phyloP scores from a whole-genome alignment of 2,329 filamentous ascomycete genomes.

The Trichoderma lentiforme region DNA sequence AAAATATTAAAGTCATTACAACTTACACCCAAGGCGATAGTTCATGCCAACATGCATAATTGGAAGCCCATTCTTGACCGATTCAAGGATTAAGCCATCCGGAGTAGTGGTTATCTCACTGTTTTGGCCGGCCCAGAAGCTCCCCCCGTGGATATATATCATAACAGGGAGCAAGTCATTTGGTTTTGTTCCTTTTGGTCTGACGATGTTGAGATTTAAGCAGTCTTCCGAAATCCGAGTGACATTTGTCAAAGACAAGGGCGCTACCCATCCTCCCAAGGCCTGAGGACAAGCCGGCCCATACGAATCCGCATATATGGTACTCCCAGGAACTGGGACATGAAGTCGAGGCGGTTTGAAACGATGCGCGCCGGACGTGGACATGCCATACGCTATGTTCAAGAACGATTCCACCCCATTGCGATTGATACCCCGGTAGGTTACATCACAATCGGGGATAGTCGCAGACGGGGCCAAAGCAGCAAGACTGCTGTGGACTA shows the following conservation, averaged over 20 bases:
- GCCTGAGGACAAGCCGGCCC: conserved; percentile 46
- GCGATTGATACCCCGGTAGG: conserved; percentile 41
- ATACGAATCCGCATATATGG: conserved; percentile 37
- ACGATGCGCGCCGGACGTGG: conserved; percentile 43
- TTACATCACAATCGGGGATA: conserved; percentile 31
- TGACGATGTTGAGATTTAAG: conserved; percentile 34
- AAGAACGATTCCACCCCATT: conserved; percentile 47
- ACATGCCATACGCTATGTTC: conserved; percentile 45
- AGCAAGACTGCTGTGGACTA: background rate
- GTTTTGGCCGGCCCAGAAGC: conserved; percentile 33
- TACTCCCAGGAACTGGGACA: conserved; percentile 30
- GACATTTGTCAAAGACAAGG: conserved; percentile 35
- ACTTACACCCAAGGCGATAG: conserved; percentile 29
- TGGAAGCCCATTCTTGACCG: conserved; percentile 39
- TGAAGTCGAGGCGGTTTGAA: conserved; percentile 44
- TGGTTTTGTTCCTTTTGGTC: conserved; percentile 26
- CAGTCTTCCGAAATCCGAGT: conserved; percentile 38
- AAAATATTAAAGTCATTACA: background rate
- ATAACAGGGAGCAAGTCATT: conserved; percentile 34
- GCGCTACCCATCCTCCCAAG: conserved; percentile 29
- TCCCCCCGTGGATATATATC: conserved; percentile 35
- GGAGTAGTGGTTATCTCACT: conserved; percentile 36
- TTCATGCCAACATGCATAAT: conserved; percentile 37
- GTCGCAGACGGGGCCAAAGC: conserved; percentile 7
- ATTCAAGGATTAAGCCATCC: conserved; percentile 45